These are phyloP conservation scores for Malbranchea zuffiana DNA, from an alignment of 2,329 filamentous ascomycete genomes.

Conservation along the genomic window DNA sequence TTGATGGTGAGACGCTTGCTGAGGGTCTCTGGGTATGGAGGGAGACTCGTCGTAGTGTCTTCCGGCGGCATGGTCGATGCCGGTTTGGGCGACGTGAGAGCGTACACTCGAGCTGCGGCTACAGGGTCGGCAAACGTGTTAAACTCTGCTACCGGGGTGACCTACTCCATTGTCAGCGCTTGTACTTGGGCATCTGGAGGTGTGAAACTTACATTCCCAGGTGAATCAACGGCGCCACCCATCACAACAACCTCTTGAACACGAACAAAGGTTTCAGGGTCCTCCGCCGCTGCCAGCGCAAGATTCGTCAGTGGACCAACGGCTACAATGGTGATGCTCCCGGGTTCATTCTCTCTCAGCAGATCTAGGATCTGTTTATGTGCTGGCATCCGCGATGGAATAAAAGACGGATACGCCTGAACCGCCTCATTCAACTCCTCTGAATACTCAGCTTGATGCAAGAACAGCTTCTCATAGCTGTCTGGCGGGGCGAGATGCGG, in stretches of 20 bases:
- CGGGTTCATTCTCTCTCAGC: constrained; percentile 65
- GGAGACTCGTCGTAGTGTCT: constrained; percentile 28
- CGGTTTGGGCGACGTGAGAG: constrained; percentile 63
- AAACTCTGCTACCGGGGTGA: constrained; percentile 79
- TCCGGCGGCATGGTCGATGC: constrained; percentile 68
- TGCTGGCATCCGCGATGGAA: constrained; percentile 59
- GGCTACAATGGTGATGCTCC: constrained; percentile 81
- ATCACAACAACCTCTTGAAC: constrained; percentile 90
- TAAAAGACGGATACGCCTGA: constrained; percentile 50
- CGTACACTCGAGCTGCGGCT: constrained; percentile 64
- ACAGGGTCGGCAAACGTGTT: constrained; percentile 85
- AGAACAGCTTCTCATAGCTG: constrained; percentile 61
- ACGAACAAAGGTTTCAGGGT: constrained; percentile 77
- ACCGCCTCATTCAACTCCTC: constrained; percentile 38
- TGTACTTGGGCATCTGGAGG: background rate
- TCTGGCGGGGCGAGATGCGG: constrained; percentile 65
- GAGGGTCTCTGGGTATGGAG: constrained; percentile 53
- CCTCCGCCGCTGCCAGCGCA: constrained; percentile 75
- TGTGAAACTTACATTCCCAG: constrained; percentile 58
- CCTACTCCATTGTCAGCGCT: constrained; percentile 21
- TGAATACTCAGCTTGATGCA: constrained; percentile 33
- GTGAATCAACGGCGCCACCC: constrained; percentile 71
- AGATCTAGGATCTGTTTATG: constrained; percentile 85
- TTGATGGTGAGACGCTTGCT: constrained; percentile 55
- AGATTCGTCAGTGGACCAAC: constrained; percentile 90